Base-by-base conservation (phyloP, 495 filamentous ascomycete species). In the Elasticomyces elasticus region DNA sequence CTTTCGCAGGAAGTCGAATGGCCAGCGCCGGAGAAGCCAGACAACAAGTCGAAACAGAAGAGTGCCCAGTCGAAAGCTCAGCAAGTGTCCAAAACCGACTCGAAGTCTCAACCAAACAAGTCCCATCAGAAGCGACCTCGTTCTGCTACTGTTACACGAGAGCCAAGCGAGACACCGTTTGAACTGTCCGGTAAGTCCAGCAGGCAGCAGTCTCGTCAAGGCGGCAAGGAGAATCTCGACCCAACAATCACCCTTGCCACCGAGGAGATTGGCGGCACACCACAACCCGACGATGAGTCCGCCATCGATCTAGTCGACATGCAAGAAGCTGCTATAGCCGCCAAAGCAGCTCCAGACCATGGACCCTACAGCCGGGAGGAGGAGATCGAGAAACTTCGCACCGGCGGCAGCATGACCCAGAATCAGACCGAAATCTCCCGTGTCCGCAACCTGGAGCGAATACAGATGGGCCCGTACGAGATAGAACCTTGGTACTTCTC, bases 401-500 rank as follows among this genome's bases (percentile, higher is more conserved):
- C 89, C 6, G 83, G 82, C 37, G 92, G 92, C 43, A 94, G 87
- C 63, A 97, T 98, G 92, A 96, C 94, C 17, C 94, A 98, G 65
- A 96, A 95, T 60, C 92, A 92, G 40, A 87, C 94, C 19, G 94
- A 98, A 64, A 89, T 98, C 52, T 91, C 91, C 19, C 87, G 92
- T 31, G 94, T 98, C 40, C 85, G 92, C 54, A 98, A 98, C 64
- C 79, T 98, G 60, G 85, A 82, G 26, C 84, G 82, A 28, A 82
- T 97, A 1, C 92, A 98, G 69, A 95, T 98, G 77, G 92, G 92
- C 38, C 80, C 84, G 59, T 84, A 81, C 69, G 88, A 95, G 60
- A 76, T 98, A 43, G 91, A 94, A 67, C 91, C 92, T 9, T 98
- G 92, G 92, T 98, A 98, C 66, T 97, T 97, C 71, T 95, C 89